A percentile compares a stretch with the other conserved stretches of the same genome.
Evolutionary conservation across 257 asterid species (phyloP).

Genomic region (Solanum etuberosum): DNA sequence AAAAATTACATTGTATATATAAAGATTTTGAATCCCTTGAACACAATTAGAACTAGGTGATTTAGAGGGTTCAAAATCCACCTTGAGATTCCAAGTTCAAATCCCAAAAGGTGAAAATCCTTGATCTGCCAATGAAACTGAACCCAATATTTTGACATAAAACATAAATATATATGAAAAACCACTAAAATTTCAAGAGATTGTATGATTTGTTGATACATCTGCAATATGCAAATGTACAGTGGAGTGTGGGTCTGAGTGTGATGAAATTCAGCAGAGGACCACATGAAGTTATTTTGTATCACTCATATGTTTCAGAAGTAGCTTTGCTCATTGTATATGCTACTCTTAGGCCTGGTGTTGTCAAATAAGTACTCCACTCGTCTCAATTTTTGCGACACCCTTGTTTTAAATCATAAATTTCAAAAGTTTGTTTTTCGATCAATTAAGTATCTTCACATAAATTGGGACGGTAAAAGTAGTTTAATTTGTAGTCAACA

Average conservation of each 20-base stretch:
- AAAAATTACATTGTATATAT: too few species aligned
- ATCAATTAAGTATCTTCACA: neutral
- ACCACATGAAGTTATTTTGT: neutral
- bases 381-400: neutral
- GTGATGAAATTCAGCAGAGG: neutral
- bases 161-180: neutral
- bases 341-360: neutral
- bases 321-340: neutral
- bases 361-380: neutral
- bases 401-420: neutral
- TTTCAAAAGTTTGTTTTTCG: neutral
- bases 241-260: neutral
- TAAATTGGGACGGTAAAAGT: neutral
- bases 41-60: neutral
- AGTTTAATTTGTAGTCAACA: neutral
- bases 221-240: neutral
- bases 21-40: too few species aligned
- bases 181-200: neutral
- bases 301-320: neutral
- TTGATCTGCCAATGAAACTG: neutral
- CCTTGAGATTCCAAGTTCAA: neutral
- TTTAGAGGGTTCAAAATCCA: too few species aligned
- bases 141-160: neutral
- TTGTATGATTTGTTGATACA: neutral
- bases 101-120: fast-evolving